phyloP scores from a whole-genome alignment of 768 basidiomycete species.

The Collybia sp. region DNA sequence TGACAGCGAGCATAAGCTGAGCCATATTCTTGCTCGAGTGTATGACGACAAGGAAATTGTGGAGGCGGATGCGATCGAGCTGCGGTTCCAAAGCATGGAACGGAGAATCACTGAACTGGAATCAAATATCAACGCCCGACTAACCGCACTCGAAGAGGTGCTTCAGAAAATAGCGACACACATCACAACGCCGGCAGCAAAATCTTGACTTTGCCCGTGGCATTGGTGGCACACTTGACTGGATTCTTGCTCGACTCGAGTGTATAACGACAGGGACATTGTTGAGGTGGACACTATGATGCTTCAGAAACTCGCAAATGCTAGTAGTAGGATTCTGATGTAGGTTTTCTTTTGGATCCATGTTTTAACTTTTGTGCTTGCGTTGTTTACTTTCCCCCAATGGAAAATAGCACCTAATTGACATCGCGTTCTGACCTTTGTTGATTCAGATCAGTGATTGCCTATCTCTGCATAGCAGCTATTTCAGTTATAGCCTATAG shows the following conservation, averaged over 20 bases:
- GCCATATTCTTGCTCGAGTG: conserved; percentile 24
- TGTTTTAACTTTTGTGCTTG: too few species aligned
- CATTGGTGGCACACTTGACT: too few species aligned
- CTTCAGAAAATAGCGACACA: not conserved
- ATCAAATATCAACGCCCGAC: conserved; percentile 16
- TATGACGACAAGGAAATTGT: conserved; percentile 15
- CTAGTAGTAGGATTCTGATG: too few species aligned
- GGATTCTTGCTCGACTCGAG: conserved; percentile 22
- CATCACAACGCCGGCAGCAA: not conserved
- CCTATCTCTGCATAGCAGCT: too few species aligned
- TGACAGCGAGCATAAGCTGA: conserved; percentile 11
- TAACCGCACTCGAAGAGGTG: conserved; percentile 8
- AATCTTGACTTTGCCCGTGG: not conserved
- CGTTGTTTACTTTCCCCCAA: too few species aligned
- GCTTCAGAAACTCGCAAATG: too few species aligned
- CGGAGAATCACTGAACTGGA: conserved; percentile 23
- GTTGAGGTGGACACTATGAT: conserved; percentile 13
- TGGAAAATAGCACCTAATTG: too few species aligned
- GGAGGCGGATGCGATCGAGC: conserved; percentile 17
- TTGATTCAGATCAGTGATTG: too few species aligned
- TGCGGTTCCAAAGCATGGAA: conserved; percentile 21
- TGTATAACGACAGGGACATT: conserved; percentile 16
- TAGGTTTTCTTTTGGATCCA: too few species aligned
- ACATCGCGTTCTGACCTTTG: too few species aligned
- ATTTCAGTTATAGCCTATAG: too few species aligned